phyloP scores from a whole-genome alignment of 2,329 filamentous ascomycete genomes.

The Coniella vitis region DNA sequence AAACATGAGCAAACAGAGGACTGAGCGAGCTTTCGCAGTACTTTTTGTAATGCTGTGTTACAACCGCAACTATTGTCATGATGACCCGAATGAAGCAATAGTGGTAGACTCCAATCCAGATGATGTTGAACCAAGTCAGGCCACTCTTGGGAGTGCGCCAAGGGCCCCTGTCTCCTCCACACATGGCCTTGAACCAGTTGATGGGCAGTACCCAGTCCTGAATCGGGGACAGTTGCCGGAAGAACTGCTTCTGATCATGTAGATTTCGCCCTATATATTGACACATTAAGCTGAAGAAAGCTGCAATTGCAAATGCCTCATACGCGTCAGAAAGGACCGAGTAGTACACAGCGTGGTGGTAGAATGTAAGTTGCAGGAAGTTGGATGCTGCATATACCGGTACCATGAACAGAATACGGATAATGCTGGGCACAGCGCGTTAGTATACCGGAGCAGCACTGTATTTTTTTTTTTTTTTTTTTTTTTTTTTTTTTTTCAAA shows the following conservation, averaged over 20 bases:
- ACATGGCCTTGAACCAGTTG: constrained; percentile 62
- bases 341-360: constrained; percentile 74
- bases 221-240: constrained; percentile 57
- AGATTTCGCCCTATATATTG: constrained; percentile 72
- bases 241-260: constrained; percentile 76
- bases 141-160: constrained; percentile 74
- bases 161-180: constrained; percentile 59
- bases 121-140: constrained; percentile 83
- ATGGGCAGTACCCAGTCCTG: constrained; percentile 72
- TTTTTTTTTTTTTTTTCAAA: too few species aligned
- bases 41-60: constrained; percentile 58
- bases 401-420: constrained; percentile 83
- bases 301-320: constrained; percentile 81
- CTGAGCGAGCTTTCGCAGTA: constrained; percentile 77
- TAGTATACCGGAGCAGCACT: constrained; percentile 3
- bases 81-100: constrained; percentile 76
- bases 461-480: too few species aligned
- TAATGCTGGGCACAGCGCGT: constrained; percentile 50
- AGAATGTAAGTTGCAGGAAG: constrained; percentile 67
- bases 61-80: constrained; percentile 72
- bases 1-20: constrained; percentile 76
- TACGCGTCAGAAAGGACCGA: constrained; percentile 78
- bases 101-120: constrained; percentile 78
- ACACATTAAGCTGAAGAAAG: constrained; percentile 78
- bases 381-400: constrained; percentile 72